A percentile compares a stretch with the other conserved stretches of the same genome.
Conservation (phyloP, 345 rosid genomes). For the Hibiscus mutabilis region DNA sequence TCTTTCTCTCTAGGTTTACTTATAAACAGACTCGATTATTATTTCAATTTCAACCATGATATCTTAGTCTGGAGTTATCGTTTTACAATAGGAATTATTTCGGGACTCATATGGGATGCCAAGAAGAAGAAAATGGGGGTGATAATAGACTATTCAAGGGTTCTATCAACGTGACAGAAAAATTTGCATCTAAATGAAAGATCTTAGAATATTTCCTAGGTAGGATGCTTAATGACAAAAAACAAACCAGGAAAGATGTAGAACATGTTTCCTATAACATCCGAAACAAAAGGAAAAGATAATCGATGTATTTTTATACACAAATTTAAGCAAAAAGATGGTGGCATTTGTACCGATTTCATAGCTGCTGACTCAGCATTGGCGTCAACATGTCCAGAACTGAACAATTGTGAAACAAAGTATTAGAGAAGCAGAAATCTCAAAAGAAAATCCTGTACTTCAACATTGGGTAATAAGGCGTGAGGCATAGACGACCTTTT, state of each 20-base stretch:
- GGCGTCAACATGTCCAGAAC: slow-evolving; percentile 42
- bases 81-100: background rate
- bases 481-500: slow-evolving; percentile 33
- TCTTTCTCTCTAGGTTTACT: background rate
- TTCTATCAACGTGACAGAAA: no score
- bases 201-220: background rate
- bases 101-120: background rate
- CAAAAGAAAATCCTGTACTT: slow-evolving; percentile 20
- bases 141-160: background rate
- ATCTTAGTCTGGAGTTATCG: background rate
- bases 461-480: slow-evolving; percentile 25
- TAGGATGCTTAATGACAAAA: background rate
- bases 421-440: slow-evolving; percentile 4
- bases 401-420: slow-evolving; percentile 25
- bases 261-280: background rate
- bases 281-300: background rate
- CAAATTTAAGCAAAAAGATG: slow-evolving; percentile 7
- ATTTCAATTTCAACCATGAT: background rate
- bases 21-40: background rate
- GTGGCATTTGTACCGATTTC: slow-evolving; percentile 39
- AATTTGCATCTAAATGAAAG: background rate
- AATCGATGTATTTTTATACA: background rate
- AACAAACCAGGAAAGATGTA: background rate
- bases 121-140: background rate
- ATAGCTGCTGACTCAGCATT: slow-evolving; percentile 33